Percentiles rank a stretch among this genome's conserved stretches.
phyloP scores from a whole-genome alignment of 2,329 filamentous ascomycete species.

The Acephala macrosclerotiorum region DNA sequence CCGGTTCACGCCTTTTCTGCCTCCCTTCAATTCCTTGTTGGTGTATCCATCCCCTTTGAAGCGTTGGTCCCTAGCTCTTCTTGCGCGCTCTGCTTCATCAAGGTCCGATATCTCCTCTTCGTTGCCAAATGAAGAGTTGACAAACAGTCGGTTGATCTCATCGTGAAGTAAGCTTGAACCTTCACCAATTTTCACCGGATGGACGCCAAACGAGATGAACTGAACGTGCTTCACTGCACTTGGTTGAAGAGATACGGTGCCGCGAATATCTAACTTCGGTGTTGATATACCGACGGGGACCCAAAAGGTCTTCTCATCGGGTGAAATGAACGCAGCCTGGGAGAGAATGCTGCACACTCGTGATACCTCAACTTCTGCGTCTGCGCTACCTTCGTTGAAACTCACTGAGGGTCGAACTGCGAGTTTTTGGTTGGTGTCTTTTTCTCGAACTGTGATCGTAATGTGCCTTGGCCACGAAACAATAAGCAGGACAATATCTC shows the following conservation, averaged over 20 bases:
- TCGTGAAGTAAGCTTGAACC: constrained; percentile 75
- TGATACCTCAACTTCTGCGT: constrained; percentile 17
- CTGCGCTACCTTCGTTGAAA: not conserved
- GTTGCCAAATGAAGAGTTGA: constrained; percentile 77
- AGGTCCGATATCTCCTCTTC: constrained; percentile 53
- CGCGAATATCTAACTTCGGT: constrained; percentile 66
- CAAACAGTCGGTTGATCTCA: constrained; percentile 80
- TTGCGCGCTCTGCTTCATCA: constrained; percentile 47
- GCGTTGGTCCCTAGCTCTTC: constrained; percentile 47
- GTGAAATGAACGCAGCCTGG: constrained; percentile 70
- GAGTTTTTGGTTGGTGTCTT: constrained; percentile 32
- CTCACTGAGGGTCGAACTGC: constrained; percentile 32
- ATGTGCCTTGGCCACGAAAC: constrained; percentile 70
- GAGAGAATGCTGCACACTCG: constrained; percentile 61
- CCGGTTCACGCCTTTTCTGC: constrained; percentile 73
- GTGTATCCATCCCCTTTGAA: constrained; percentile 57
- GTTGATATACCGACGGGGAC: constrained; percentile 73
- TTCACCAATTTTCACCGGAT: constrained; percentile 64
- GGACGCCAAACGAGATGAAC: constrained; percentile 81
- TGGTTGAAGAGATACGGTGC: constrained; percentile 75
- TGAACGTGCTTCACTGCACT: constrained; percentile 76
- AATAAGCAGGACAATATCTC: constrained; percentile 66
- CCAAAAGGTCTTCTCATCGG: constrained; percentile 65
- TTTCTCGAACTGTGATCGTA: constrained; percentile 65
- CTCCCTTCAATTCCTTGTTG: constrained; percentile 56